Evolutionary conservation across 768 basidiomycete species (phyloP), one percentile per base, ranked within the genome.

Genomic region (Panus rudis): DNA sequence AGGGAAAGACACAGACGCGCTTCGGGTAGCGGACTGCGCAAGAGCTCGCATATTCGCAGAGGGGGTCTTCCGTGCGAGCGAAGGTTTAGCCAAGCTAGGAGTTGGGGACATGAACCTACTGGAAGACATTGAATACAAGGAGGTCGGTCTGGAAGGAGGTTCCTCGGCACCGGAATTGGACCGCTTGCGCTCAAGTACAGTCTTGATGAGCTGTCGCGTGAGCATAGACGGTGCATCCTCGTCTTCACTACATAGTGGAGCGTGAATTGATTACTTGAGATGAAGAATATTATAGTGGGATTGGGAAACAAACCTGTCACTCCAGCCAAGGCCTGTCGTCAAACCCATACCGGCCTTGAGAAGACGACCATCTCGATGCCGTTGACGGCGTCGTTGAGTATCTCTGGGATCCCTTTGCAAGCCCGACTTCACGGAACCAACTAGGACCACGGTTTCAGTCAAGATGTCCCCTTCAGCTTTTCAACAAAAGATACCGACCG

Each of bases 251-350:
- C 10, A 32, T 24, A 41, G 13, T 2, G 27, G 7, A 16, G 6
- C 41, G 37, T 21, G 33, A n/a, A 23, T 10, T 33, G 25, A 25
- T 16, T 26, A 25, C 12, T 21, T n/a, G n/a, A n/a, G n/a, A n/a
- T n/a, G n/a, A n/a, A n/a, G n/a, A 10, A 12, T 3, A 8, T 14
- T 41, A 10, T 43, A 21, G 16, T 14, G 32, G 37, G 12, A 28
- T 10, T 10, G 25, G 27, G 27, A 22, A 6, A 34, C 55, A 30
- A 17, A 66, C 60, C 64, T 65, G 47, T 69, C 67, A 40, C 66
- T 67, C 67, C 67, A 69, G 0, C 67, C 67, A 11, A 69, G 54
- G 0, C 67, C 67, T 2, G 67, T 69, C 11, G 67, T 69, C 25
- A 69, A 49, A 2, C 67, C 67, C 40, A 68, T 59, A 1, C 67